Evolutionary conservation across 129 eudicot genomes (phyloP).

Genomic region (Apium graveolens): DNA sequence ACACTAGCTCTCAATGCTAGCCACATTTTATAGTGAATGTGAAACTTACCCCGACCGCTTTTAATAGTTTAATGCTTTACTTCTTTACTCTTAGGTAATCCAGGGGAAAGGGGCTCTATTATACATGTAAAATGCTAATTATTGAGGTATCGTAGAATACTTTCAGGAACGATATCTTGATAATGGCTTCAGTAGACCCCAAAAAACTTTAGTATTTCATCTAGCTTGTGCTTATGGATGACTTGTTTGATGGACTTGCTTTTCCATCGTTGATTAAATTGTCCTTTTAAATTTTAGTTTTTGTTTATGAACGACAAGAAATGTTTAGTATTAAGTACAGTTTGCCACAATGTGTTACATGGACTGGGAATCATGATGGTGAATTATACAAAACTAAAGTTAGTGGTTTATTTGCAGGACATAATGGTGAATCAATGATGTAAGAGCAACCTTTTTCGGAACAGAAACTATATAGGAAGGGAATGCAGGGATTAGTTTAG

Average conservation of each 20-base stretch:
- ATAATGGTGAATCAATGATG: not conserved
- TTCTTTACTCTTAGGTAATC: not conserved
- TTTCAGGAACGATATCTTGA: not conserved
- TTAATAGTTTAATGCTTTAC: conserved; percentile 9
- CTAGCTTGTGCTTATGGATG: not conserved
- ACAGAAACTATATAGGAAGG: not conserved
- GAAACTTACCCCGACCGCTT: conserved; percentile 11
- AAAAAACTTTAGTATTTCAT: not conserved
- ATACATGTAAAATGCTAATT: not conserved
- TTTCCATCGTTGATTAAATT: not conserved
- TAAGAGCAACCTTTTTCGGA: not conserved
- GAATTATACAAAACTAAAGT: not conserved
- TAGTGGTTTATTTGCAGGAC: not conserved
- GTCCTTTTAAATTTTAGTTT: not conserved
- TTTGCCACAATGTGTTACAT: not conserved
- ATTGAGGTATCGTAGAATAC: not conserved
- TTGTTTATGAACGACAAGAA: not conserved
- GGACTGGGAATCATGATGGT: not conserved
- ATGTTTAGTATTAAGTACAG: not conserved
- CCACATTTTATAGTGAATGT: conserved; percentile 10
- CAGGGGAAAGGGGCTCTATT: not conserved
- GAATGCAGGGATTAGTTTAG: conserved; percentile 4
- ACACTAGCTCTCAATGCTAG: conserved; percentile 10
- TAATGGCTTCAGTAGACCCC: not conserved
- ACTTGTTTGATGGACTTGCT: not conserved